Evolutionary conservation across 1,139 yeast genomes (phyloP).

Genomic region (Pichia sp.): DNA sequence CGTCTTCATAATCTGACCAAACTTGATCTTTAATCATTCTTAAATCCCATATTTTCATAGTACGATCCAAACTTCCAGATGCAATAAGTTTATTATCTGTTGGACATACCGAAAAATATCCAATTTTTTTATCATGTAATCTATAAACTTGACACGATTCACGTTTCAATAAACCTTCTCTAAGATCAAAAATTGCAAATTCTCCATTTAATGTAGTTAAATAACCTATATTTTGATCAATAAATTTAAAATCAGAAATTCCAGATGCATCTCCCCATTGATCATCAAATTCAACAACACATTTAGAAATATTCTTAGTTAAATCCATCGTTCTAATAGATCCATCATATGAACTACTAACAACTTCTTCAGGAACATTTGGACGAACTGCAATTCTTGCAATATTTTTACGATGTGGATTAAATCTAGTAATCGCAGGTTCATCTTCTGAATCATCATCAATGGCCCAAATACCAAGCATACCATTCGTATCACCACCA

Average conservation of each 20-base stretch:
- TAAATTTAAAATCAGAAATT: slow-evolving; percentile 54
- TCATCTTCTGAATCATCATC: slow-evolving; percentile 36
- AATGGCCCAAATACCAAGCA: slow-evolving; percentile 86
- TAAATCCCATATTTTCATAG: slow-evolving; percentile 81
- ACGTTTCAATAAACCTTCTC: slow-evolving; percentile 36
- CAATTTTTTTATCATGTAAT: slow-evolving; percentile 84
- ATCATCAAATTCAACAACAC: slow-evolving; percentile 49
- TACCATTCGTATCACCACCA: slow-evolving; percentile 86
- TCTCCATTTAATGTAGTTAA: slow-evolving; percentile 77
- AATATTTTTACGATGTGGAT: slow-evolving; percentile 71
- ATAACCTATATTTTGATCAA: slow-evolving; percentile 51
- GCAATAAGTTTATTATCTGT: slow-evolving; percentile 55
- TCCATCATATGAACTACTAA: slow-evolving; percentile 82
- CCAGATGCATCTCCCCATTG: slow-evolving; percentile 50
- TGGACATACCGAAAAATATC: slow-evolving; percentile 81
- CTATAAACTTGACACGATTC: slow-evolving; percentile 39
- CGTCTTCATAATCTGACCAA: slow-evolving; percentile 42
- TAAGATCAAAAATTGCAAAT: slow-evolving; percentile 62
- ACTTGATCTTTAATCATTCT: slow-evolving; percentile 40
- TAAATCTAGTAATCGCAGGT: slow-evolving; percentile 59
- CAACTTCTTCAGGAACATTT: slow-evolving; percentile 46
- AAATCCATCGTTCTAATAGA: slow-evolving; percentile 70
- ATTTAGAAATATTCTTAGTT: slow-evolving; percentile 51
- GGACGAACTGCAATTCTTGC: slow-evolving; percentile 48
- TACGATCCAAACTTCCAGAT: slow-evolving; percentile 82